phyloP scores from a whole-genome alignment of 129 eudicot species.

The Pulicaria dysenterica region DNA sequence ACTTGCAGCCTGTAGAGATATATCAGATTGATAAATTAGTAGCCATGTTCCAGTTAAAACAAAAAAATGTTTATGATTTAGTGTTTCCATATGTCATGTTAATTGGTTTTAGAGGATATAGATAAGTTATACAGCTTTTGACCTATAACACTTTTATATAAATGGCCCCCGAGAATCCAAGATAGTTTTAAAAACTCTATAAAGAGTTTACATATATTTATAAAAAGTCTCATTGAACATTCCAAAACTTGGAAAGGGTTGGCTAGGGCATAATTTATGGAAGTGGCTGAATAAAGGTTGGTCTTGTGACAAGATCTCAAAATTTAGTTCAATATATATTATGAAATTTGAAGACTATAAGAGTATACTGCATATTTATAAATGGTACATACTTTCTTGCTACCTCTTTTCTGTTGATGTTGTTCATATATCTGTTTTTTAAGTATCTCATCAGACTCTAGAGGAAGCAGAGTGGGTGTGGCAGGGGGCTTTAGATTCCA shows the following conservation, averaged over 20 bases:
- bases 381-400: not conserved
- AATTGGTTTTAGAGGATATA: conserved; percentile 24
- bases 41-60: conserved; percentile 19
- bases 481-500: no score
- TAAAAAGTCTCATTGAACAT: not conserved
- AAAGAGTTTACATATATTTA: conserved; percentile 3
- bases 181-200: not conserved
- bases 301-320: not conserved
- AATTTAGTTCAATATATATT: not conserved
- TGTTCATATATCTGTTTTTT: no score
- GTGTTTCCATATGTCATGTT: conserved; percentile 21
- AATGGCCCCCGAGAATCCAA: not conserved
- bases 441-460: no score
- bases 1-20: conserved; percentile 31
- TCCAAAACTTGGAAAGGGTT: not conserved
- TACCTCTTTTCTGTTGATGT: conserved; percentile 1
- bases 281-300: not conserved
- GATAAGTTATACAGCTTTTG: conserved; percentile 13
- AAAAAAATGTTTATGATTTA: conserved; percentile 6
- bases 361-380: not conserved
- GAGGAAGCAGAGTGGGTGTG: no score
- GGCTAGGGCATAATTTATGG: not conserved
- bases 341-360: not conserved
- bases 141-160: not conserved
- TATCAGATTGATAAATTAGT: conserved; percentile 30